phyloP scores from a whole-genome alignment of 2,329 filamentous ascomycete species.

The Epichloe sp. region DNA sequence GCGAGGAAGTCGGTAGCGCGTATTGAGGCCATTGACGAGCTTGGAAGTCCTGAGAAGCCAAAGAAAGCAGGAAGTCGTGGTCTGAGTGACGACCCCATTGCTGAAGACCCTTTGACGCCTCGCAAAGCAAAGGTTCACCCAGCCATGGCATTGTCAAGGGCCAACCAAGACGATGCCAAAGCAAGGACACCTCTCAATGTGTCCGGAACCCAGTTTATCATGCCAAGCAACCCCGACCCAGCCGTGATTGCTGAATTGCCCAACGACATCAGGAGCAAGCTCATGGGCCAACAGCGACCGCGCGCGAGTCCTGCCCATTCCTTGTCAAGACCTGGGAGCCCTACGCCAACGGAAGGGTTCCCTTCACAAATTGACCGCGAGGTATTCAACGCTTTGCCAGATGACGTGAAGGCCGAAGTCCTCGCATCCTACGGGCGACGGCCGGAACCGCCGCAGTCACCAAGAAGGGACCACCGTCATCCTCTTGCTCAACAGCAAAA shows the following conservation, averaged over 20 bases:
- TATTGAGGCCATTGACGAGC: slow-evolving; percentile 40
- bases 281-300: slow-evolving; percentile 49
- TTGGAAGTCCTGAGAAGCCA: slow-evolving; percentile 22
- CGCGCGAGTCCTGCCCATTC: slow-evolving; percentile 10
- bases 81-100: slow-evolving; percentile 36
- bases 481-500: slow-evolving; percentile 38
- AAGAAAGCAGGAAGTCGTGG: slow-evolving; percentile 17
- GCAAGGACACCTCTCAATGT: slow-evolving; percentile 62
- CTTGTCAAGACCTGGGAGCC: slow-evolving; percentile 24
- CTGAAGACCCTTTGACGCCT: slow-evolving; percentile 40
- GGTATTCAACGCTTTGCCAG: slow-evolving; percentile 69
- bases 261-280: slow-evolving; percentile 63
- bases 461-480: slow-evolving; percentile 34
- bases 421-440: slow-evolving; percentile 52
- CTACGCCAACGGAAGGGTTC: slow-evolving; percentile 29
- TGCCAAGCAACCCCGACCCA: slow-evolving; percentile 73
- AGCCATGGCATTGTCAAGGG: slow-evolving; percentile 36
- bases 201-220: slow-evolving; percentile 78
- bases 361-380: slow-evolving; percentile 78
- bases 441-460: slow-evolving; percentile 33
- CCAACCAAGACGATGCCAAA: slow-evolving; percentile 36
- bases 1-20: slow-evolving; percentile 24
- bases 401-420: slow-evolving; percentile 75
- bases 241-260: slow-evolving; percentile 75
- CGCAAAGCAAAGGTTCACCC: slow-evolving; percentile 40